A percentile compares a stretch with the other conserved stretches of the same genome.
Conservation (phyloP, 2,329 filamentous ascomycete species). For the Rosellinia necatrix region DNA sequence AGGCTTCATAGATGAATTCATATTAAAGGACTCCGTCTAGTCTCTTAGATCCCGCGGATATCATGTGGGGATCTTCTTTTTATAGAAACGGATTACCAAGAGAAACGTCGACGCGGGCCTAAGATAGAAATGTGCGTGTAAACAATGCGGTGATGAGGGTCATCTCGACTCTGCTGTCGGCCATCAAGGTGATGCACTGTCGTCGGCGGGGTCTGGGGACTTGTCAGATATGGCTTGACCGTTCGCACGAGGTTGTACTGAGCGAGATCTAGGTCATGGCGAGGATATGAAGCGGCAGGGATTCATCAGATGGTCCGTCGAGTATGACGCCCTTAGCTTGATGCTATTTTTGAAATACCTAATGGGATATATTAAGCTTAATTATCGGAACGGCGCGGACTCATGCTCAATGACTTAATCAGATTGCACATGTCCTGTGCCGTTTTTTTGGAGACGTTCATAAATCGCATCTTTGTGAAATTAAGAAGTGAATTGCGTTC, state of each 20-base stretch:
- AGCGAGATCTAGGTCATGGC: constrained; percentile 33
- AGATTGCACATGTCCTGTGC: background rate
- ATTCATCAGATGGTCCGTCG: constrained; percentile 13
- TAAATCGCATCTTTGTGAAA: background rate
- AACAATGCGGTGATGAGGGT: constrained; percentile 14
- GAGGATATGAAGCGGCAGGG: constrained; percentile 21
- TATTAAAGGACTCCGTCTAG: constrained; percentile 45
- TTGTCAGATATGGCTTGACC: constrained; percentile 13
- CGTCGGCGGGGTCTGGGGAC: background rate
- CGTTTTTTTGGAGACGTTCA: background rate
- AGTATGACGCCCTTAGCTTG: constrained; percentile 23
- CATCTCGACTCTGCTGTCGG: constrained; percentile 5
- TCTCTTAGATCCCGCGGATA: constrained; percentile 30
- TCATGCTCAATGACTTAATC: background rate
- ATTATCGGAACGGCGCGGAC: constrained; percentile 29
- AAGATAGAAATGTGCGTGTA: constrained; percentile 15
- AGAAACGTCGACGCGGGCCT: constrained; percentile 19
- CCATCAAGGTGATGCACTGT: background rate
- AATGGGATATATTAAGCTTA: constrained; percentile 45
- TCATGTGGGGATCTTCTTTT: constrained; percentile 35
- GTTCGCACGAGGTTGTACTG: constrained; percentile 20
- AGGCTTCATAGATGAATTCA: constrained; percentile 49
- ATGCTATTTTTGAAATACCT: constrained; percentile 43
- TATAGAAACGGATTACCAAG: constrained; percentile 35
- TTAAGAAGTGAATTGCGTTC: constrained; percentile 4